These are phyloP conservation scores for Cladosporium phlei DNA, from an alignment of 2,329 filamentous ascomycete species.

Conservation along the genomic window DNA sequence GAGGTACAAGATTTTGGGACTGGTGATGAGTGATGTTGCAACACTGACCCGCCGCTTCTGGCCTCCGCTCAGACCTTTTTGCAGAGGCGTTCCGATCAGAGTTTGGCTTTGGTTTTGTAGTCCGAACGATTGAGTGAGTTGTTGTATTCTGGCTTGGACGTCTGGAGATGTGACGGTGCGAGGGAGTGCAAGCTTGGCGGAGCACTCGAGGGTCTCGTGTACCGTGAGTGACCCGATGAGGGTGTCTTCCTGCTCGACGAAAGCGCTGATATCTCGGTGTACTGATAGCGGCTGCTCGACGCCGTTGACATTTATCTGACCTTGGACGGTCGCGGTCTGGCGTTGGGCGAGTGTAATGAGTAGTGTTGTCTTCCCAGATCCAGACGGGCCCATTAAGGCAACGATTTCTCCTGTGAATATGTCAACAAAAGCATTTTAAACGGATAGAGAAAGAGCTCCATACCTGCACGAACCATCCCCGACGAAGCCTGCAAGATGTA, in stretches of 20 bases:
- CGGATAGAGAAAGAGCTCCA: constrained; percentile 55
- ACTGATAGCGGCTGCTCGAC: constrained; percentile 19
- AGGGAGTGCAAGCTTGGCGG: constrained; percentile 58
- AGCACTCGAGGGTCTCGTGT: constrained; percentile 69
- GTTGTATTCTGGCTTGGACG: constrained; percentile 54
- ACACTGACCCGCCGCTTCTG: constrained; percentile 76
- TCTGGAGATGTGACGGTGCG: constrained; percentile 48
- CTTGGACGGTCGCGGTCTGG: constrained; percentile 45
- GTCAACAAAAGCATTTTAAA: constrained; percentile 52
- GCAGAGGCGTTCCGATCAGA: constrained; percentile 71
- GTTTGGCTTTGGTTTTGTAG: constrained; percentile 61
- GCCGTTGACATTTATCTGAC: constrained; percentile 58
- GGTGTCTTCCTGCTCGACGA: constrained; percentile 82
- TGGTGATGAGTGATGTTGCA: constrained; percentile 72
- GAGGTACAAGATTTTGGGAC: constrained; percentile 71
- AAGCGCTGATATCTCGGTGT: constrained; percentile 57
- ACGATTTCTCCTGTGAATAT: constrained; percentile 49
- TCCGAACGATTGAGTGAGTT: constrained; percentile 65
- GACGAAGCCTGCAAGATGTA: constrained; percentile 55
- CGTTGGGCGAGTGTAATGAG: constrained; percentile 70
- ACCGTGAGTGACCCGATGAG: constrained; percentile 75
- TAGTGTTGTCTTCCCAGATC: constrained; percentile 73
- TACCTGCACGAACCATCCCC: constrained; percentile 49
- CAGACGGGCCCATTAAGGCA: constrained; percentile 70
- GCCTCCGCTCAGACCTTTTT: constrained; percentile 74